Evolutionary conservation across 2,329 filamentous ascomycete species (phyloP).

Genomic region (Fonsecaea nubica): DNA sequence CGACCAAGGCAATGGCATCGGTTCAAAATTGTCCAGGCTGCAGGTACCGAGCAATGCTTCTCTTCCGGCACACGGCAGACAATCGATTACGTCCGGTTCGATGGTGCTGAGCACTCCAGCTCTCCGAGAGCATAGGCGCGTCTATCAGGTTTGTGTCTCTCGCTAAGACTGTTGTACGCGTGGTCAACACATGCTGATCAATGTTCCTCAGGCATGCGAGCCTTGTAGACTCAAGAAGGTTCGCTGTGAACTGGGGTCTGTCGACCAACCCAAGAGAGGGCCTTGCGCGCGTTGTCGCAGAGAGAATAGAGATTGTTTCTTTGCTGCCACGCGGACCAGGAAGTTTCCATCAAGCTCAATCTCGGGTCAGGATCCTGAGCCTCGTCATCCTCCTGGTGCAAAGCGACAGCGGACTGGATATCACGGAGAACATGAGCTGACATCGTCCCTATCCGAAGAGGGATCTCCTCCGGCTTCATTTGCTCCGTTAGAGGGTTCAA

Average conservation of each 20-base stretch:
- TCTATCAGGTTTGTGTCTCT: constrained; percentile 4
- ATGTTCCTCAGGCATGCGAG: constrained; percentile 5
- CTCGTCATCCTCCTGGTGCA: not conserved
- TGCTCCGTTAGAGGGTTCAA: not conserved
- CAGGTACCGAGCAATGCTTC: not conserved
- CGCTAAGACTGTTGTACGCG: constrained; percentile 6
- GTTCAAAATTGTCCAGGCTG: constrained; percentile 1
- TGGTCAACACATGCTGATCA: not conserved
- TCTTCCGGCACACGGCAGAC: not conserved
- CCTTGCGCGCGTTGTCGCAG: constrained; percentile 12
- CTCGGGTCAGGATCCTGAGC: not conserved
- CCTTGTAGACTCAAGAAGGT: constrained; percentile 3
- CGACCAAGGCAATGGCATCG: not conserved
- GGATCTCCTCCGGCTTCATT: constrained; percentile 5
- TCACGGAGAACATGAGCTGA: constrained; percentile 1
- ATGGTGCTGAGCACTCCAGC: constrained; percentile 10
- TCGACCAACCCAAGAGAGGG: constrained; percentile 9
- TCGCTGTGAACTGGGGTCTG: constrained; percentile 10
- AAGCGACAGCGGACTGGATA: constrained; percentile 8
- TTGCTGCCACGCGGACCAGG: constrained; percentile 7
- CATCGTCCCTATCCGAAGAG: constrained; percentile 5
- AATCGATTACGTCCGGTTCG: not conserved
- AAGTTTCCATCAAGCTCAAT: not conserved
- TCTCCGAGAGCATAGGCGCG: constrained; percentile 11
- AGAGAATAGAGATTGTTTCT: constrained; percentile 9